A percentile compares a stretch with the other conserved stretches of the same genome.
Conservation (phyloP, 2,329 filamentous ascomycete genomes). For the Penicillium digitatum region DNA sequence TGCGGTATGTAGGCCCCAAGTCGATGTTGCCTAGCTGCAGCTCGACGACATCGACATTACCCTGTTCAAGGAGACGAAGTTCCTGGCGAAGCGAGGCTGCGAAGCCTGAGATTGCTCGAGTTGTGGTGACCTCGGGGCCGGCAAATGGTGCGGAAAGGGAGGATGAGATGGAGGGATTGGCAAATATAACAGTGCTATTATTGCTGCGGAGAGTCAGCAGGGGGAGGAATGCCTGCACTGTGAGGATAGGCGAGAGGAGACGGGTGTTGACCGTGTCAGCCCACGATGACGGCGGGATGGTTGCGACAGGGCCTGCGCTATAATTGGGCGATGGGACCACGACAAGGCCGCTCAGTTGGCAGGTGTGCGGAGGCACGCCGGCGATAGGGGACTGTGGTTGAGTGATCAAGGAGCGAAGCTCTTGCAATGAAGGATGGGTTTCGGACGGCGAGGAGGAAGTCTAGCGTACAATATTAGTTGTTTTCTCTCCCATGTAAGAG, state of each 20-base stretch:
- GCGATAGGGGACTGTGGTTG: conserved; percentile 72
- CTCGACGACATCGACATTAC: conserved; percentile 68
- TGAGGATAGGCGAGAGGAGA: conserved; percentile 81
- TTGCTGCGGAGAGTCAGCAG: conserved; percentile 62
- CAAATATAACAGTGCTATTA: conserved; percentile 45
- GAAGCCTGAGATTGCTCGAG: conserved; percentile 81
- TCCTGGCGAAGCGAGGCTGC: conserved; percentile 76
- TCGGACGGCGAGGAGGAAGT: conserved; percentile 55
- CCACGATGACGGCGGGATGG: conserved; percentile 76
- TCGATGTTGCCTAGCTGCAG: conserved; percentile 91
- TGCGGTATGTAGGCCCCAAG: conserved; percentile 59
- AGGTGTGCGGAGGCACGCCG: conserved; percentile 68
- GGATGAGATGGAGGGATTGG: conserved; percentile 45
- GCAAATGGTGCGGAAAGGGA: conserved; percentile 45
- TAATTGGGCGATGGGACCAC: conserved; percentile 76
- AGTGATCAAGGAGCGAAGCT: conserved; percentile 68
- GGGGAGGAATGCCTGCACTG: conserved; percentile 83
- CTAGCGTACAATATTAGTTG: conserved; percentile 41
- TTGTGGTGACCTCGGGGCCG: conserved; percentile 80
- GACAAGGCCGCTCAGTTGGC: conserved; percentile 74
- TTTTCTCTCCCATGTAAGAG: background rate
- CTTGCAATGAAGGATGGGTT: conserved; percentile 62
- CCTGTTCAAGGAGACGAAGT: conserved; percentile 63
- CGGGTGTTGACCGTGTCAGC: conserved; percentile 90
- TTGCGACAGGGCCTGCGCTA: conserved; percentile 77